Evolutionary conservation across 202 grass and related monocot genomes (phyloP).

Genomic region (Hordeum pubiflorum): DNA sequence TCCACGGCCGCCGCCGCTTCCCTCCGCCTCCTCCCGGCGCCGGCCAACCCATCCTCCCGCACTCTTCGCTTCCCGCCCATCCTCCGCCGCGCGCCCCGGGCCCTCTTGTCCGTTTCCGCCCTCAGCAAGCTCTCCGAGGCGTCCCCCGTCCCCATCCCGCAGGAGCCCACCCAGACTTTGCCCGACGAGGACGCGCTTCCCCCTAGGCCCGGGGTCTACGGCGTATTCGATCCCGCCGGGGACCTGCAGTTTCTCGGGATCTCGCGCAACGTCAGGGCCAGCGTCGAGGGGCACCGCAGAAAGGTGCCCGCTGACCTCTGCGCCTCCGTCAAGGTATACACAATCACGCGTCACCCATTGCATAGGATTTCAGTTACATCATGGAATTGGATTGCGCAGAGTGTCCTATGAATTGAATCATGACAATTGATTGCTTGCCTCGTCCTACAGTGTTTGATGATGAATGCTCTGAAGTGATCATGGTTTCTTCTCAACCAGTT

Average conservation of each 20-base stretch:
- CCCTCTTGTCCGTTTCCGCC: slow-evolving; percentile 9
- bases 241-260: slow-evolving; percentile 77
- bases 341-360: neutral
- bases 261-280: slow-evolving; percentile 59
- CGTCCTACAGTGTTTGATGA: neutral
- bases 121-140: slow-evolving; percentile 63
- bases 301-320: slow-evolving; percentile 62
- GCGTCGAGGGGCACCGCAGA: slow-evolving; percentile 51
- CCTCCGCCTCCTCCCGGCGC: neutral
- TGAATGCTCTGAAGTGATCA: neutral
- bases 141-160: slow-evolving; percentile 37
- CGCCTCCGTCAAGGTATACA: slow-evolving; percentile 55
- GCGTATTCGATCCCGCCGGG: slow-evolving; percentile 49
- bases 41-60: neutral
- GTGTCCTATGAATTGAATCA: neutral
- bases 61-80: neutral
- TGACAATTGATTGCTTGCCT: neutral
- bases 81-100: neutral
- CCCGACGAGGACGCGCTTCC: slow-evolving; percentile 34
- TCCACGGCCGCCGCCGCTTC: neutral
- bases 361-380: neutral
- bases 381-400: neutral
- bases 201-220: slow-evolving; percentile 52
- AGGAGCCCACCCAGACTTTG: slow-evolving; percentile 28
- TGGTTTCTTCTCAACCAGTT: neutral